Conservation (phyloP, 2,329 filamentous ascomycete species). For the Colletotrichum magnum region DNA sequence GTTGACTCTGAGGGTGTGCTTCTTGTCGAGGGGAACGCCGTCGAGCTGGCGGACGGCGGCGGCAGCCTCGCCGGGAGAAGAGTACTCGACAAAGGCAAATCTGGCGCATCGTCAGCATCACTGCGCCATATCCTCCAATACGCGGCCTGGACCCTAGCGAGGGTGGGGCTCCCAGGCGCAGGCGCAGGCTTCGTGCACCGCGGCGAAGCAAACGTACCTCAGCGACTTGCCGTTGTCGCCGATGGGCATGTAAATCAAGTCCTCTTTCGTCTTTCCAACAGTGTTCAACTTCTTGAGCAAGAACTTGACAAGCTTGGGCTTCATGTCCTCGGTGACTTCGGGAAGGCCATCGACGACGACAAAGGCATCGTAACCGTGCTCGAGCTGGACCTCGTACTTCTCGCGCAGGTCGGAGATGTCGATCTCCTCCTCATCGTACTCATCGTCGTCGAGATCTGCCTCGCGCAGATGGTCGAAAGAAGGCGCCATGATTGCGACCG, state of each 20-base stretch:
- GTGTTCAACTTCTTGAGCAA: constrained; percentile 91
- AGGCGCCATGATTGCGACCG: constrained; percentile 82
- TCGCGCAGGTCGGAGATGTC: constrained; percentile 95
- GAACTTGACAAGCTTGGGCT: constrained; percentile 96
- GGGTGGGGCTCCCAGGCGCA: neutral
- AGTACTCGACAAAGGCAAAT: constrained; percentile 98
- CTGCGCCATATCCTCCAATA: neutral
- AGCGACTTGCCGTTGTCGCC: constrained; percentile 88
- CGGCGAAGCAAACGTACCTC: constrained; percentile 70
- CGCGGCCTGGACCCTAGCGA: neutral
- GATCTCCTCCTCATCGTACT: constrained; percentile 92
- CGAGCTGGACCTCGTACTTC: constrained; percentile 95
- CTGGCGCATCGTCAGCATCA: constrained; percentile 59
- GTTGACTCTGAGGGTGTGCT: constrained; percentile 94
- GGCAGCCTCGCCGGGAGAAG: constrained; percentile 88
- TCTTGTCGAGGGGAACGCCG: constrained; percentile 92
- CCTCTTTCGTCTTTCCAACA: constrained; percentile 87
- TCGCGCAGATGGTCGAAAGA: constrained; percentile 94
- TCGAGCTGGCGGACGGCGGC: constrained; percentile 92
- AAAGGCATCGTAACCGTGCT: constrained; percentile 96
- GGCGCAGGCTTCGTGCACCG: constrained; percentile 20
- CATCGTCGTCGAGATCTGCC: constrained; percentile 87
- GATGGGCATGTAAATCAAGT: constrained; percentile 94
- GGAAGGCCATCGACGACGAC: constrained; percentile 96
- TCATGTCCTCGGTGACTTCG: constrained; percentile 88